These are phyloP conservation scores for Clarireedia hainanense DNA, from an alignment of 2,329 filamentous ascomycete genomes.

Conservation along the genomic window DNA sequence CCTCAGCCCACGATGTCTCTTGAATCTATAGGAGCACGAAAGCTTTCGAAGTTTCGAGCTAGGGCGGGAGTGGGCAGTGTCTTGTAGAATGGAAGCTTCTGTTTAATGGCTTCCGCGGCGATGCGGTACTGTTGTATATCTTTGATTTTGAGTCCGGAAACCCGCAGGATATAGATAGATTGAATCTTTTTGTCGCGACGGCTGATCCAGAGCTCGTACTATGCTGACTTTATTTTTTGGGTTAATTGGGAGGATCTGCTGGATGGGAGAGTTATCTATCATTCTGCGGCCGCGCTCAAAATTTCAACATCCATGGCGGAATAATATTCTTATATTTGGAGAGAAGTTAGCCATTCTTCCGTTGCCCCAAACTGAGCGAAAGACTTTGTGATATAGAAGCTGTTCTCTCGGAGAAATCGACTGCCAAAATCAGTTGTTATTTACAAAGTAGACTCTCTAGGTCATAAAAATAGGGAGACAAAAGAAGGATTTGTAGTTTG, in stretches of 20 bases:
- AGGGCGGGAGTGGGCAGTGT: neutral
- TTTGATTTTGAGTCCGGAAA: neutral
- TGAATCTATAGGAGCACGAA: neutral
- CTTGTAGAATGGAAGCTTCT: neutral
- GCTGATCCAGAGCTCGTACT: neutral
- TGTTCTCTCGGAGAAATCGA: neutral
- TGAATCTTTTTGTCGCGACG: neutral
- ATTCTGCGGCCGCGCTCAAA: neutral
- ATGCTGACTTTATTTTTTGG: neutral
- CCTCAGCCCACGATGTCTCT: neutral
- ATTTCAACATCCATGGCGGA: neutral
- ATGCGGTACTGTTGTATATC: neutral
- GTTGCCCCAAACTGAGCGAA: neutral
- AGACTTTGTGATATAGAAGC: neutral
- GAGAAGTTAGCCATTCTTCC: neutral
- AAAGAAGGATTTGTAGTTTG: too few relatives aligned
- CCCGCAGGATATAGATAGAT: neutral
- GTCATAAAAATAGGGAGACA: too few relatives aligned
- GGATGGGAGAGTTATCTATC: neutral
- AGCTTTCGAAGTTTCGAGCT: neutral
- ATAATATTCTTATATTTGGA: neutral
- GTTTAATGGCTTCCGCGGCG: neutral
- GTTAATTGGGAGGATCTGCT: neutral
- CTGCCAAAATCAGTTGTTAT: neutral
- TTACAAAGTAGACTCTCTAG: too few relatives aligned